Evolutionary conservation across 192 early-diverging fungal species (phyloP).

Genomic region (Piromyces finnis): DNA sequence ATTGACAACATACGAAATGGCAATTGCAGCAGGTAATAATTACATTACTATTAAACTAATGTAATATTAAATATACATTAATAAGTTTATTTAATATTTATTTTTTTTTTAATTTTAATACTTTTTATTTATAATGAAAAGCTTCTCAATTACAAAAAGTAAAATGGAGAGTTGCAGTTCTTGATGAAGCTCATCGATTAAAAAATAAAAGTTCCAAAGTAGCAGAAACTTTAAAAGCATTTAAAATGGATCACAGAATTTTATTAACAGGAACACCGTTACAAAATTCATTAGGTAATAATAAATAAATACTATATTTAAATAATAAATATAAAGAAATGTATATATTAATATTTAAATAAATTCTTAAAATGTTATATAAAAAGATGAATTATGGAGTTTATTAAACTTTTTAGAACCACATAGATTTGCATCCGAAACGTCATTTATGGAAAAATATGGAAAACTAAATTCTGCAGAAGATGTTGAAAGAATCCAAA

Average conservation of each 20-base stretch:
- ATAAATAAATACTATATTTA: too few species aligned
- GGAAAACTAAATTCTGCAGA: slow-evolving; percentile 42
- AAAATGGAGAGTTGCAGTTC: slow-evolving; percentile 47
- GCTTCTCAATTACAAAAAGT: slow-evolving; percentile 51
- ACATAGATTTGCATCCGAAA: slow-evolving; percentile 30
- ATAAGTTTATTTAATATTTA: background rate
- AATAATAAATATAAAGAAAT: background rate
- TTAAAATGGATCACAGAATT: slow-evolving; percentile 56
- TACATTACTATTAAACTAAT: slow-evolving; percentile 1
- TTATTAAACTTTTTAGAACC: slow-evolving; percentile 69
- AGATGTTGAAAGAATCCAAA: slow-evolving; percentile 65
- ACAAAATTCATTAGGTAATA: slow-evolving; percentile 21
- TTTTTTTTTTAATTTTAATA: background rate
- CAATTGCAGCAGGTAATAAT: slow-evolving; percentile 17
- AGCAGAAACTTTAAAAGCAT: slow-evolving; percentile 51
- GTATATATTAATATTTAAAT: slow-evolving; percentile 8
- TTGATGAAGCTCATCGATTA: slow-evolving; percentile 74
- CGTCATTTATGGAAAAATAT: slow-evolving; percentile 45
- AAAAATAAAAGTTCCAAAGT: slow-evolving; percentile 73
- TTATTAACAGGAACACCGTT: slow-evolving; percentile 71
- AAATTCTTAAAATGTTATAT: too few species aligned
- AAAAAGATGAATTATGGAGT: slow-evolving; percentile 61
- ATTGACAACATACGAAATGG: slow-evolving; percentile 46
- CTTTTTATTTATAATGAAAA: background rate
- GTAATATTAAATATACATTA: too few species aligned